phyloP scores from a whole-genome alignment of 768 basidiomycete species.

The Boletus rubescentipes region DNA sequence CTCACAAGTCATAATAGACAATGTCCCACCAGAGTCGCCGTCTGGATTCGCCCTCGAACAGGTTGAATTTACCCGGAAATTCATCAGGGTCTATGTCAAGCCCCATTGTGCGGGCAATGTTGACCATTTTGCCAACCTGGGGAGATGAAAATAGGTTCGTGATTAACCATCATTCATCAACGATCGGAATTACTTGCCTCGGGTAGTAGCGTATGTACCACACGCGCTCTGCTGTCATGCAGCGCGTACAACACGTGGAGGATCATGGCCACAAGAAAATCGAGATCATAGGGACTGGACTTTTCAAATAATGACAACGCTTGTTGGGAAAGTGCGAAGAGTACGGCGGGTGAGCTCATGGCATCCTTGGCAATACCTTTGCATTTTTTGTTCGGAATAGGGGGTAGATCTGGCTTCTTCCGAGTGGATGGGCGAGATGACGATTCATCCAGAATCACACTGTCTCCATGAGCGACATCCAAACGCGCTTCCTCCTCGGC shows the following conservation, averaged over 20 bases:
- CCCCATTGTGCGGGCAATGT: constrained; percentile 62
- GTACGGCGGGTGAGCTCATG: constrained; percentile 34
- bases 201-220: constrained; percentile 34
- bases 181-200: constrained; percentile 30
- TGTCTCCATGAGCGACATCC: constrained; percentile 21
- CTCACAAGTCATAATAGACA: constrained; percentile 74
- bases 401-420: constrained; percentile 21
- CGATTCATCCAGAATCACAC: constrained; percentile 20
- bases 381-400: constrained; percentile 20
- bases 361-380: constrained; percentile 32
- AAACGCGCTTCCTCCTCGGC: constrained; percentile 28
- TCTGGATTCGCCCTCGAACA: constrained; percentile 53
- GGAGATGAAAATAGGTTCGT: background rate
- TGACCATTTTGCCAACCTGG: constrained; percentile 70
- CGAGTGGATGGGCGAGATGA: constrained; percentile 22
- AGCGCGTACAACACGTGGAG: constrained; percentile 55
- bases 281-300: constrained; percentile 46
- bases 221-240: constrained; percentile 48
- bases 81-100: constrained; percentile 60
- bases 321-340: constrained; percentile 51
- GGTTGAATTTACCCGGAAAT: constrained; percentile 43
- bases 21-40: constrained; percentile 78
- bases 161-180: constrained; percentile 24
- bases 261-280: constrained; percentile 59
- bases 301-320: constrained; percentile 44